phyloP scores from a whole-genome alignment of 129 eudicot genomes.

The Silybum marianum region DNA sequence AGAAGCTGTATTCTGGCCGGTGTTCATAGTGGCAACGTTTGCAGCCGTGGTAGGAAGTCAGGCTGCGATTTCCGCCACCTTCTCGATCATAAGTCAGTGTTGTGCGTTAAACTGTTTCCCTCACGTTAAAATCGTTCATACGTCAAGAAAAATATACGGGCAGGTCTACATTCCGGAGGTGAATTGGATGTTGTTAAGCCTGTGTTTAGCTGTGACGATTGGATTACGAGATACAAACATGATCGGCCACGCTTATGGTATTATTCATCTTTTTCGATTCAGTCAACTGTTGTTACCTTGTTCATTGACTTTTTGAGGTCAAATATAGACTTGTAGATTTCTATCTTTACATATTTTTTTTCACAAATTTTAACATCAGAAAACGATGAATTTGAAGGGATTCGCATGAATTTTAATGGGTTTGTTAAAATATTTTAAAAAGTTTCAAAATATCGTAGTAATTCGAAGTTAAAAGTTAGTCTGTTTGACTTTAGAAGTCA shows the following conservation, averaged over 20 bases:
- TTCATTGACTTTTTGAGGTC: constrained; percentile 21
- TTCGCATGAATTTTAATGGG: background rate
- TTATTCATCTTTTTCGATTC: constrained; percentile 7
- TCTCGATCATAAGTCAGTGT: constrained; percentile 74
- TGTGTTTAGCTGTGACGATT: constrained; percentile 68
- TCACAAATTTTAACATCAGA: background rate
- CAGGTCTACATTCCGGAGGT: constrained; percentile 86
- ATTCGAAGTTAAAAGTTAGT: background rate
- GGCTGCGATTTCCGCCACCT: constrained; percentile 84
- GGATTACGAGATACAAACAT: constrained; percentile 66
- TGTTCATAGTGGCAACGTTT: constrained; percentile 62
- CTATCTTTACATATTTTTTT: background rate
- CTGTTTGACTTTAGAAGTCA: constrained; percentile 26
- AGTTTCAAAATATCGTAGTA: background rate
- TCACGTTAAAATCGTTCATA: constrained; percentile 69
- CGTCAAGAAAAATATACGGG: constrained; percentile 68
- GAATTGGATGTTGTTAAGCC: constrained; percentile 66
- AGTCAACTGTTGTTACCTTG: background rate
- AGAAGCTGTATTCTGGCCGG: constrained; percentile 72
- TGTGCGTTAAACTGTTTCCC: constrained; percentile 73
- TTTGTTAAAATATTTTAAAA: background rate
- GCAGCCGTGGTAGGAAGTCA: constrained; percentile 78
- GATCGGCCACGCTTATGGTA: constrained; percentile 81
- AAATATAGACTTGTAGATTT: background rate
- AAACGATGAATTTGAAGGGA: background rate